These are phyloP conservation scores for Conringia planisiliqua DNA, from an alignment of 345 rosid genomes.

Conservation along the genomic window DNA sequence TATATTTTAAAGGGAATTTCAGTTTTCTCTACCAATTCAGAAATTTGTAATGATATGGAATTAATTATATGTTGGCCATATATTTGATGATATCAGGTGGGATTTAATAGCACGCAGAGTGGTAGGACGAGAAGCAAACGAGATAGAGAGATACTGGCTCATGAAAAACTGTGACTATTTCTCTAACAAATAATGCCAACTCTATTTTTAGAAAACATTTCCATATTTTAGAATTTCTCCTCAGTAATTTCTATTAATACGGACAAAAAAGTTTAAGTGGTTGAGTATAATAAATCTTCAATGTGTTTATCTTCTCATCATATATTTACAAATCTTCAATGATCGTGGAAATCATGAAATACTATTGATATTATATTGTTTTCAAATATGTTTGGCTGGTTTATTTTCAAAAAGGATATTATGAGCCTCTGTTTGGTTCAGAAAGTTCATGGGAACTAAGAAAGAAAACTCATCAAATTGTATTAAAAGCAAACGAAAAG, in stretches of 20 bases:
- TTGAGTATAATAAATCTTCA: not conserved
- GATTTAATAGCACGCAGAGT: constrained; percentile 65
- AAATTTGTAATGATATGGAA: not conserved
- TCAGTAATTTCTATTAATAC: not conserved
- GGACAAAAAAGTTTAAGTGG: not conserved
- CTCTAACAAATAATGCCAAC: not conserved
- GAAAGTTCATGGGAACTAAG: too few species aligned
- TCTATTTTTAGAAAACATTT: constrained; percentile 14
- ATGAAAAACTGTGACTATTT: constrained; percentile 28
- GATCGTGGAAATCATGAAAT: not conserved
- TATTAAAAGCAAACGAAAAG: not conserved
- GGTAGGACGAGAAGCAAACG: constrained; percentile 56
- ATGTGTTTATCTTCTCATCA: not conserved
- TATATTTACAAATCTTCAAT: not conserved
- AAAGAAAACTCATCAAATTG: constrained; percentile 11
- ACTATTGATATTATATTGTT: too few species aligned
- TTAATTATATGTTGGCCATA: not conserved
- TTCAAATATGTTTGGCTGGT: too few species aligned
- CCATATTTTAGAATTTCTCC: not conserved
- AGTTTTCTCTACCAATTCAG: not conserved
- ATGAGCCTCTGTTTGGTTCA: too few species aligned
- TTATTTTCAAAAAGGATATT: too few species aligned
- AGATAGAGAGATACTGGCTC: constrained; percentile 60
- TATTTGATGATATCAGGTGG: constrained; percentile 39
- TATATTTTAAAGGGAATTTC: not conserved